A percentile compares a stretch with the other conserved stretches of the same genome.
Conservation (phyloP, 2,329 filamentous ascomycete species). For the Exserohilum rostratum region DNA sequence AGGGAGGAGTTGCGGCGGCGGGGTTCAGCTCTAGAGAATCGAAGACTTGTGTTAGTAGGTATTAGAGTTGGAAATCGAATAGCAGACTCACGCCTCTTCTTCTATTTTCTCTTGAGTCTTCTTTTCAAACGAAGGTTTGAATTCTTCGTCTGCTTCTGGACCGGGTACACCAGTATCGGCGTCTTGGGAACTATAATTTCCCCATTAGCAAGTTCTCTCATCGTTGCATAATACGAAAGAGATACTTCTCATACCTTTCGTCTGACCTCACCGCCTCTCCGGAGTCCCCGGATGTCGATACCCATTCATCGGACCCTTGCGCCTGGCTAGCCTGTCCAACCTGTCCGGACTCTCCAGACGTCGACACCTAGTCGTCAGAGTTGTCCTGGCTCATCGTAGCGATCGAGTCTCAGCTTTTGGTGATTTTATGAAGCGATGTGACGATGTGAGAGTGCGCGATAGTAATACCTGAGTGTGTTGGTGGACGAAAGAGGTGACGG, state of each 20-base stretch:
- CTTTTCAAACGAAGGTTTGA: not conserved
- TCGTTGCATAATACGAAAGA: no score
- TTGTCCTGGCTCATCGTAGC: constrained; percentile 2
- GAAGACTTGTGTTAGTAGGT: not conserved
- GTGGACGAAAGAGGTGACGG: not conserved
- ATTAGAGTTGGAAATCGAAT: no score
- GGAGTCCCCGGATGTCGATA: not conserved
- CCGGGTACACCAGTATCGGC: not conserved
- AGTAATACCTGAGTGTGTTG: not conserved
- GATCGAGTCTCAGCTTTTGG: not conserved
- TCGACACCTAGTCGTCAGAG: constrained; percentile 6
- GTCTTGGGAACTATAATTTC: not conserved
- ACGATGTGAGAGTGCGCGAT: not conserved
- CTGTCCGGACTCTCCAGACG: not conserved
- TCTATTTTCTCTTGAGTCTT: constrained; percentile 6
- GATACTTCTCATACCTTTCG: not conserved
- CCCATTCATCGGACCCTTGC: constrained; percentile 6
- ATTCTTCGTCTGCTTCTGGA: not conserved
- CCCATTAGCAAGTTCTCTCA: not conserved
- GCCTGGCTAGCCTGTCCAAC: not conserved
- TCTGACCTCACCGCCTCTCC: not conserved
- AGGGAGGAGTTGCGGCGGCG: constrained; percentile 3
- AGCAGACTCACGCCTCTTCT: constrained; percentile 5
- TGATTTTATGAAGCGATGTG: not conserved
- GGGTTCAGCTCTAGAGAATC: not conserved